phyloP scores from a whole-genome alignment of 2,329 filamentous ascomycete species.

The Colletotrichum sansevieriae region DNA sequence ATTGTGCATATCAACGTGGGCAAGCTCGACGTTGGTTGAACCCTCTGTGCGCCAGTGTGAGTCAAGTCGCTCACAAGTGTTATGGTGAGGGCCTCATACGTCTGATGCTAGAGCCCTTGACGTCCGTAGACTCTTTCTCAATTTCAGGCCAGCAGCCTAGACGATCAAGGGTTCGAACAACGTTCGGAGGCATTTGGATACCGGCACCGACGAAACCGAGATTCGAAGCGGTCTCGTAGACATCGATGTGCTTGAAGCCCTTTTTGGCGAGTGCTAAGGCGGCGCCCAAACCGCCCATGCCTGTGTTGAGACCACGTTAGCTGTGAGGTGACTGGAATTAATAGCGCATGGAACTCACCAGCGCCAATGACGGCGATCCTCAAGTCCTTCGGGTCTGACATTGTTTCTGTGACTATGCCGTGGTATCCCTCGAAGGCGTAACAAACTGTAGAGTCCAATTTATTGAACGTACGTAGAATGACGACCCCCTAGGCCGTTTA shows the following conservation, averaged over 20 bases:
- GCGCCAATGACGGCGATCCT: slow-evolving; percentile 62
- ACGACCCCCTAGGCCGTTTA: slow-evolving; percentile 16
- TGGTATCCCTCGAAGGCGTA: slow-evolving; percentile 10
- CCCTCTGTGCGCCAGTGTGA: slow-evolving; percentile 63
- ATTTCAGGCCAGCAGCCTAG: slow-evolving; percentile 81
- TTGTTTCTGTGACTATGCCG: slow-evolving; percentile 37
- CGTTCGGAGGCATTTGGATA: slow-evolving; percentile 87
- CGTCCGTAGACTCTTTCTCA: slow-evolving; percentile 76
- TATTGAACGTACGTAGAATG: background rate
- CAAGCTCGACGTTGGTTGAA: slow-evolving; percentile 75
- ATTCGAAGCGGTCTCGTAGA: slow-evolving; percentile 80
- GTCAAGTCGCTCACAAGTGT: background rate
- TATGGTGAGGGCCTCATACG: slow-evolving; percentile 53
- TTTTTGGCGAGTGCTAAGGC: slow-evolving; percentile 81
- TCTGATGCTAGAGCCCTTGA: slow-evolving; percentile 79
- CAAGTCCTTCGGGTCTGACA: slow-evolving; percentile 51
- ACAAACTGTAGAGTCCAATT: slow-evolving; percentile 10
- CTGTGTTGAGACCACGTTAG: slow-evolving; percentile 52
- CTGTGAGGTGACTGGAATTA: background rate
- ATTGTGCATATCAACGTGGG: slow-evolving; percentile 77
- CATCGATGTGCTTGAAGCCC: slow-evolving; percentile 79
- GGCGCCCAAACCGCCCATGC: slow-evolving; percentile 82
- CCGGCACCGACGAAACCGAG: slow-evolving; percentile 88
- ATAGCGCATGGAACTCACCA: slow-evolving; percentile 49
- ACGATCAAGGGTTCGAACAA: slow-evolving; percentile 80